A percentile compares a stretch with the other conserved stretches of the same genome.
Conservation (phyloP, 1,139 yeast genomes). For the Nematodospora anomalae region DNA sequence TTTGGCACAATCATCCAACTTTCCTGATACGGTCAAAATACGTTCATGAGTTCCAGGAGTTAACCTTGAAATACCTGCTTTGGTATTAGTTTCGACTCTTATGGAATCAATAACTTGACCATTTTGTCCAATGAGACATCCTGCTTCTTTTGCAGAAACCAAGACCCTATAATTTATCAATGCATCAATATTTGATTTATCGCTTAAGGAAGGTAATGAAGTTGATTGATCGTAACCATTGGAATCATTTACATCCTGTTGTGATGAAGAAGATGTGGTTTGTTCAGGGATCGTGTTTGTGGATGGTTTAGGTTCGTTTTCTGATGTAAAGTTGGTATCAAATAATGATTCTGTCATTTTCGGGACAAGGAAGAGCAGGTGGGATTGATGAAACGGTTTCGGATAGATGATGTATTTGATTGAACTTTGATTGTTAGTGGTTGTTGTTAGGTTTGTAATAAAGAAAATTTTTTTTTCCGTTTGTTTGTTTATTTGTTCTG, state of each 20-base stretch:
- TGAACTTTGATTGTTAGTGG: neutral
- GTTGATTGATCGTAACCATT: slow-evolving; percentile 16
- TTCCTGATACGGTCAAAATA: slow-evolving; percentile 78
- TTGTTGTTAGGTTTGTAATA: too few species aligned
- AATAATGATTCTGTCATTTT: slow-evolving; percentile 44
- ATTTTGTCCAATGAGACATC: slow-evolving; percentile 85
- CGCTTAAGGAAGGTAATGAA: slow-evolving; percentile 31
- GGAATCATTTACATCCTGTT: slow-evolving; percentile 2
- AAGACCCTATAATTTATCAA: slow-evolving; percentile 64
- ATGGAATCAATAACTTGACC: slow-evolving; percentile 80
- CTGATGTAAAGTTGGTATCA: slow-evolving; percentile 37
- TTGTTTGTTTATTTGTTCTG: too few species aligned
- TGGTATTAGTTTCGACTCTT: slow-evolving; percentile 75
- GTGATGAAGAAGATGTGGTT: neutral
- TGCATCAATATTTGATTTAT: slow-evolving; percentile 31
- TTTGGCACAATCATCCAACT: slow-evolving; percentile 69
- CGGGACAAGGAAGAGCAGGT: neutral
- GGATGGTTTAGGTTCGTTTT: slow-evolving; percentile 16
- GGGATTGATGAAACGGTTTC: too few species aligned
- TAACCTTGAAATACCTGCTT: slow-evolving; percentile 86
- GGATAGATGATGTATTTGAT: too few species aligned
- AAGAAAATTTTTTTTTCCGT: neutral
- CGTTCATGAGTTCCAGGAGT: slow-evolving; percentile 83
- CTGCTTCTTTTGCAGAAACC: slow-evolving; percentile 86
- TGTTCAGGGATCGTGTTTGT: slow-evolving; percentile 3